These are phyloP conservation scores for Paracamarosporium sp. DNA, from an alignment of 2,329 filamentous ascomycete genomes.

Conservation along the genomic window DNA sequence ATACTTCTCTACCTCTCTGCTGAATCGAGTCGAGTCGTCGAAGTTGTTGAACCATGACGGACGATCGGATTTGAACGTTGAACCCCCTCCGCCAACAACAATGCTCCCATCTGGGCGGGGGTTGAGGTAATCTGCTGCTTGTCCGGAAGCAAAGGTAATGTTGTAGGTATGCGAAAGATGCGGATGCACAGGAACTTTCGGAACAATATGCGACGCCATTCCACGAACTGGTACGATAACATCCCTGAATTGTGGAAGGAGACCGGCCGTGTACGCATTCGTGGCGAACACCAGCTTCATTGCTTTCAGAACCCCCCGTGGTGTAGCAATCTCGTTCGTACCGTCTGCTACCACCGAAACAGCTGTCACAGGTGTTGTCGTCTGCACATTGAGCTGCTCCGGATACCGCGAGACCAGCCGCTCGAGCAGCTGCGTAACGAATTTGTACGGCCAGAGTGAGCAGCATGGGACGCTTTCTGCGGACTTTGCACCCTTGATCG, in stretches of 20 bases:
- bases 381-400: slow-evolving; percentile 29
- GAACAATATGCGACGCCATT: slow-evolving; percentile 29
- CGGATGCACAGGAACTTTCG: slow-evolving; percentile 16
- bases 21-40: slow-evolving; percentile 56
- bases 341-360: slow-evolving; percentile 8
- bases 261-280: slow-evolving; percentile 34
- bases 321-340: slow-evolving; percentile 20
- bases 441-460: slow-evolving; percentile 36
- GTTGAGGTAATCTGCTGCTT: slow-evolving; percentile 20
- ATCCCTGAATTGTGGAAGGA: slow-evolving; percentile 45
- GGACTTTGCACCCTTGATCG: slow-evolving; percentile 24
- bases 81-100: slow-evolving; percentile 44
- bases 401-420: slow-evolving; percentile 20
- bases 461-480: slow-evolving; percentile 24
- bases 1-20: slow-evolving; percentile 47
- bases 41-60: slow-evolving; percentile 55
- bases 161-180: slow-evolving; percentile 36
- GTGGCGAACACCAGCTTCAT: slow-evolving; percentile 34
- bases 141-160: slow-evolving; percentile 20
- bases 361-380: slow-evolving; percentile 23
- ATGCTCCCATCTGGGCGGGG: slow-evolving; percentile 15
- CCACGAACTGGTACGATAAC: slow-evolving; percentile 42
- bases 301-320: slow-evolving; percentile 25
- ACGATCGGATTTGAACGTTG: slow-evolving; percentile 40
- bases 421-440: slow-evolving; percentile 29